Evolutionary conservation across 495 filamentous ascomycete species (phyloP).

Genomic region (Staphylotrichum longicolle): DNA sequence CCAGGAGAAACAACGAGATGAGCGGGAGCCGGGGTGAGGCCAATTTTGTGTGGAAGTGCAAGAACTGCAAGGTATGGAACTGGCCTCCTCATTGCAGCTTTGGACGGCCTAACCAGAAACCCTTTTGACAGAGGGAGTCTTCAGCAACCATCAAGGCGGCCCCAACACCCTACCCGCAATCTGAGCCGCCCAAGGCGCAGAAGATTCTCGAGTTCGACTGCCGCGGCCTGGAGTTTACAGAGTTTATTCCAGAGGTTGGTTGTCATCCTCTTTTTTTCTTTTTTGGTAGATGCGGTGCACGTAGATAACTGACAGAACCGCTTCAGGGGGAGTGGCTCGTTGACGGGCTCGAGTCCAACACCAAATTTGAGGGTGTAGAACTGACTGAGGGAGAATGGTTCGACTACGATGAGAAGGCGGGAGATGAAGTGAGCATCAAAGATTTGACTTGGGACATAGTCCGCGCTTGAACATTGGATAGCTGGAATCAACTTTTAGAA

Average conservation of each 20-base stretch:
- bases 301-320: too few relatives aligned
- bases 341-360: conserved; percentile 72
- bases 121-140: conserved; percentile 49
- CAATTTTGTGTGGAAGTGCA: conserved; percentile 98
- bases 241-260: conserved; percentile 82
- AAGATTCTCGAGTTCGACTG: conserved; percentile 90
- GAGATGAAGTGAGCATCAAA: conserved; percentile 68
- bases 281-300: too few relatives aligned
- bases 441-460: conserved; percentile 86
- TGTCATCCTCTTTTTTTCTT: not conserved
- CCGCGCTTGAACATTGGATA: conserved; percentile 46
- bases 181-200: conserved; percentile 65
- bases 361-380: conserved; percentile 77
- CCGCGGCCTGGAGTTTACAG: conserved; percentile 85
- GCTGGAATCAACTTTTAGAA: too few relatives aligned
- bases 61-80: conserved; percentile 70
- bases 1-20: conserved; percentile 79
- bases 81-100: not conserved
- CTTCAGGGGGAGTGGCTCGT: conserved; percentile 81
- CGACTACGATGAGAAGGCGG: conserved; percentile 61
- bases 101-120: not conserved
- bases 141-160: conserved; percentile 65
- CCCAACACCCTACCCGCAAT: conserved; percentile 65
- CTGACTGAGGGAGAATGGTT: conserved; percentile 77
- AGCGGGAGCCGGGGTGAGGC: conserved; percentile 91